Evolutionary conservation across 2,329 filamentous ascomycete species (phyloP).

Genomic region (Aureobasidium sp.): DNA sequence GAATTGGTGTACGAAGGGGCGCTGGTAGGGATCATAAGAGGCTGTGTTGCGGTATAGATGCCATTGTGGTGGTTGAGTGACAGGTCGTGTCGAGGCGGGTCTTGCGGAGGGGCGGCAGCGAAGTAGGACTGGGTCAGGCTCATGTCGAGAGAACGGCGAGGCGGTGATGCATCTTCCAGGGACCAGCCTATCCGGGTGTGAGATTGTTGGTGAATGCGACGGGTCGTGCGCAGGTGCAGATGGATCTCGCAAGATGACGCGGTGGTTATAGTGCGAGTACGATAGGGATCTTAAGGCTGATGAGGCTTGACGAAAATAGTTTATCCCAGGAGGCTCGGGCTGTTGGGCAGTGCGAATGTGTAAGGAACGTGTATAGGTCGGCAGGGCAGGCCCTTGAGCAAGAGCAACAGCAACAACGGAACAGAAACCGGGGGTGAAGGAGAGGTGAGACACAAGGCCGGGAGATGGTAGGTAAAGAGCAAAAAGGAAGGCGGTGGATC

Average conservation of each 20-base stretch:
- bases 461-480: neutral
- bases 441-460: neutral
- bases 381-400: neutral
- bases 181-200: neutral
- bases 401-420: neutral
- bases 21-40: neutral
- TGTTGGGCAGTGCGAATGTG: neutral
- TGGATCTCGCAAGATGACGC: neutral
- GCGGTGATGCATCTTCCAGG: constrained; percentile 12
- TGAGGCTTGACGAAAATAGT: constrained; percentile 3
- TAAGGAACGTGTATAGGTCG: constrained; percentile 1
- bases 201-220: neutral
- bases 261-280: neutral
- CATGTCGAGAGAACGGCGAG: constrained; percentile 5
- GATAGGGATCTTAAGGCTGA: neutral
- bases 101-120: neutral
- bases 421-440: neutral
- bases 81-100: neutral
- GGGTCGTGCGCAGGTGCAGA: neutral
- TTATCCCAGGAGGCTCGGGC: neutral
- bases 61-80: neutral
- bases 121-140: constrained; percentile 7
- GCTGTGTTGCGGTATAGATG: neutral
- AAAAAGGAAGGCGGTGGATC: neutral
- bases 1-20: neutral